Evolutionary conservation across 2,329 filamentous ascomycete genomes (phyloP).

Genomic region (Verticillium nubilum): DNA sequence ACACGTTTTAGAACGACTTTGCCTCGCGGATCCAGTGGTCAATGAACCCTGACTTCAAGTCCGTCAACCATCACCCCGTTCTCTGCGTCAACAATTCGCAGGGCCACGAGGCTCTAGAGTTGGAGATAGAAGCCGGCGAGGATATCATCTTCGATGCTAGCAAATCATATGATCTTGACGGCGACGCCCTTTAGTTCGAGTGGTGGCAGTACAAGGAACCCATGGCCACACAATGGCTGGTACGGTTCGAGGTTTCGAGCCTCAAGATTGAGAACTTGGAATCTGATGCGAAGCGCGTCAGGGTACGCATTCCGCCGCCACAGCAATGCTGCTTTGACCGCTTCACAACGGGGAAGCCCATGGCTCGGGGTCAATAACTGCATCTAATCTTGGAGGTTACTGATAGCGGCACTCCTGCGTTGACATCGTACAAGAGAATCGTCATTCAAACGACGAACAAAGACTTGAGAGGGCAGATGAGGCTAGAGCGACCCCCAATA

Average conservation of each 20-base stretch:
- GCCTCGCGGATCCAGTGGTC: conserved; percentile 34
- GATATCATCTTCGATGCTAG: conserved; percentile 36
- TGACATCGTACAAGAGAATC: conserved; percentile 41
- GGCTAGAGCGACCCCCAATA: neutral
- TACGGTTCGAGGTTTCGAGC: conserved; percentile 28
- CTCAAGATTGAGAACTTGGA: conserved; percentile 18
- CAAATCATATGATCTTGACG: conserved; percentile 39
- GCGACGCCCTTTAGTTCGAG: conserved; percentile 33
- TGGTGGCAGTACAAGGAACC: conserved; percentile 43
- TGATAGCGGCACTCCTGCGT: conserved; percentile 31
- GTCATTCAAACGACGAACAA: conserved; percentile 25
- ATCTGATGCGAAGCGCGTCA: conserved; percentile 16
- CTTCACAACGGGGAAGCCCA: conserved; percentile 16
- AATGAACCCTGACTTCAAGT: conserved; percentile 14
- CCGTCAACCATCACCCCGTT: conserved; percentile 41
- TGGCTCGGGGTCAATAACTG: conserved; percentile 33
- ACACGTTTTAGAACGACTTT: conserved; percentile 34
- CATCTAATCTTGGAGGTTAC: conserved; percentile 44
- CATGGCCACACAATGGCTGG: conserved; percentile 30
- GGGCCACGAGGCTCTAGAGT: conserved; percentile 28
- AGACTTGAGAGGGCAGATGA: conserved; percentile 16
- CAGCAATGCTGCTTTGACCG: conserved; percentile 30
- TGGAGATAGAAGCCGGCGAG: conserved; percentile 24
- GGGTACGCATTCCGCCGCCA: conserved; percentile 29
- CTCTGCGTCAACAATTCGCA: conserved; percentile 32